These are phyloP conservation scores for Cadophora luteo-olivacea DNA, from an alignment of 2,329 filamentous ascomycete species.

Conservation along the genomic window DNA sequence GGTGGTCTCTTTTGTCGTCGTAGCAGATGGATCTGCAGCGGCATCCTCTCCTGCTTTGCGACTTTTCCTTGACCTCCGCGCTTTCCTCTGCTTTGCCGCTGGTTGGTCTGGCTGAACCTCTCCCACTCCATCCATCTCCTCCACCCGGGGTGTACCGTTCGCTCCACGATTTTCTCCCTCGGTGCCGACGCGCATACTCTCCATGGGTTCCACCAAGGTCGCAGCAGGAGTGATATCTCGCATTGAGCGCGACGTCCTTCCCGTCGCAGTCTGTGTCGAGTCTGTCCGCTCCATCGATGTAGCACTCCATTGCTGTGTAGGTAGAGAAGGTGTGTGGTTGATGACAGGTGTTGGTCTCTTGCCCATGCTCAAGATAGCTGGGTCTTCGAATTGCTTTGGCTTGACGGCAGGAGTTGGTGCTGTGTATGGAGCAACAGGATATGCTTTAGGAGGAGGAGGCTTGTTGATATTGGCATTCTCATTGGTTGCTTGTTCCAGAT, in stretches of 20 bases:
- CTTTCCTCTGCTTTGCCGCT: conserved; percentile 46
- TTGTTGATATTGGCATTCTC: conserved; percentile 36
- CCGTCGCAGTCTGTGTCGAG: conserved; percentile 35
- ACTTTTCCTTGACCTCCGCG: conserved; percentile 47
- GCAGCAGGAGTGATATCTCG: conserved; percentile 45
- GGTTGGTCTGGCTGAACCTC: conserved; percentile 32
- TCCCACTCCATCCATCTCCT: conserved; percentile 37
- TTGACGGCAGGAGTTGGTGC: conserved; percentile 6
- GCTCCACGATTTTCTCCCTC: conserved; percentile 35
- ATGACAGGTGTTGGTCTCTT: conserved; percentile 44
- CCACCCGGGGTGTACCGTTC: conserved; percentile 34
- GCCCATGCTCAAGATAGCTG: conserved; percentile 46
- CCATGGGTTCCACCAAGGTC: conserved; percentile 53
- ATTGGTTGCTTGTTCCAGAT: conserved; percentile 42
- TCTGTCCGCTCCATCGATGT: conserved; percentile 42
- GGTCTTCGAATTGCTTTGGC: conserved; percentile 42
- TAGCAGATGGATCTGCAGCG: conserved; percentile 48
- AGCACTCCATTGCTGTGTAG: conserved; percentile 44
- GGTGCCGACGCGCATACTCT: conserved; percentile 47
- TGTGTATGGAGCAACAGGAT: background rate
- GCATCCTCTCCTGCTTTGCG: conserved; percentile 47
- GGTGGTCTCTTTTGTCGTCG: conserved; percentile 50
- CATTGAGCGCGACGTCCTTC: conserved; percentile 31
- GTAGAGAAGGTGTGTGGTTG: conserved; percentile 22
- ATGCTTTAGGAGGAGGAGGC: conserved; percentile 10